These are phyloP conservation scores for Handroanthus guayacan DNA, from an alignment of 257 asterid genomes.

Conservation along the genomic window DNA sequence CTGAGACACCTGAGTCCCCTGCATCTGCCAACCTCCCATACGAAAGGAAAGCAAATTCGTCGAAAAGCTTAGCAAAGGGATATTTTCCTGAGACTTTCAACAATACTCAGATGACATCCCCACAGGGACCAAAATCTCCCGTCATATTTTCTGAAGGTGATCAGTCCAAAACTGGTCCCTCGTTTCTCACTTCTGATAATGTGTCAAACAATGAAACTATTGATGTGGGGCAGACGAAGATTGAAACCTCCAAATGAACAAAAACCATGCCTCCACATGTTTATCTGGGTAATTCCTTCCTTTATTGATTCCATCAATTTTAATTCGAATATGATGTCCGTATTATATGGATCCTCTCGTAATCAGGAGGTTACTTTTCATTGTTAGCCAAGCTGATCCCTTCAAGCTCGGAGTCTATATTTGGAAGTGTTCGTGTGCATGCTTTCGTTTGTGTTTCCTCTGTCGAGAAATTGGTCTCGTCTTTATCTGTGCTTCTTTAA, in stretches of 20 bases:
- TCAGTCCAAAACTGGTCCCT: constrained; percentile 32
- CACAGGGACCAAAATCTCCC: constrained; percentile 43
- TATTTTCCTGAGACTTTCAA: constrained; percentile 37
- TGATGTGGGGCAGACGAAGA: constrained; percentile 32
- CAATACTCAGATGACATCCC: constrained; percentile 40
- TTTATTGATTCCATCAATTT: constrained; percentile 26
- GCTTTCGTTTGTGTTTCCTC: constrained; percentile 25
- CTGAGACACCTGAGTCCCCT: constrained; percentile 49
- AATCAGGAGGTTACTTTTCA: constrained; percentile 40
- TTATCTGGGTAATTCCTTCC: constrained; percentile 48
- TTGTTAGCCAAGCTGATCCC: constrained; percentile 51
- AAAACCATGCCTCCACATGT: constrained; percentile 5
- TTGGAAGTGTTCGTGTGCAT: background rate
- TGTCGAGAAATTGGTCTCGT: background rate
- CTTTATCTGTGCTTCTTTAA: constrained; percentile 14
- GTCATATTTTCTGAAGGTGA: constrained; percentile 38
- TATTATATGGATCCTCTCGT: constrained; percentile 43
- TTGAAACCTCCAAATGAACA: constrained; percentile 40
- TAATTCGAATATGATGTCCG: background rate
- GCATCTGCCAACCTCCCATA: constrained; percentile 42
- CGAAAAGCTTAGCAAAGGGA: constrained; percentile 35
- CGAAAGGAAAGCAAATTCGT: constrained; percentile 42
- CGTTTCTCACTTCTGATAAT: constrained; percentile 45
- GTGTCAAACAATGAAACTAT: constrained; percentile 38
- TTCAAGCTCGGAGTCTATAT: constrained; percentile 10